phyloP scores from a whole-genome alignment of 75 land plant species.

The Isoetes taiwanensis region DNA sequence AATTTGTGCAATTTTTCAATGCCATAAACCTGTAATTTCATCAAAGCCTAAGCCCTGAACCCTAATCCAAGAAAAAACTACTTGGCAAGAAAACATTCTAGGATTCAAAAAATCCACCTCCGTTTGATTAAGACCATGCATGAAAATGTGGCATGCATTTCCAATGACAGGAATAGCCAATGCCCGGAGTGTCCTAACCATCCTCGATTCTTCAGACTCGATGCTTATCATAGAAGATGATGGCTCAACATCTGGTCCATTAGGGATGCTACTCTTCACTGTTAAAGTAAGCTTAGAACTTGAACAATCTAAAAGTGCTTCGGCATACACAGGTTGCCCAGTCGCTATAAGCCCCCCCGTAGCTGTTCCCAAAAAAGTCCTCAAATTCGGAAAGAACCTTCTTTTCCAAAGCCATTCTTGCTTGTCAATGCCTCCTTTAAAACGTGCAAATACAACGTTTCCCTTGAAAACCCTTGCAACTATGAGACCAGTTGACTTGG shows the following conservation, averaged over 20 bases:
- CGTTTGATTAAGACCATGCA: slow-evolving; percentile 77
- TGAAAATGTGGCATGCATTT: slow-evolving; percentile 82
- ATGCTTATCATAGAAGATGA: too few relatives aligned
- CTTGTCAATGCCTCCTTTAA: slow-evolving; percentile 19
- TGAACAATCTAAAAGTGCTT: slow-evolving; percentile 11
- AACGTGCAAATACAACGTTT: slow-evolving; percentile 23
- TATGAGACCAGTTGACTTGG: slow-evolving; percentile 16
- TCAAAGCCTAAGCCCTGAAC: neutral
- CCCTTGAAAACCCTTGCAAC: slow-evolving; percentile 26
- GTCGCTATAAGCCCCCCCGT: slow-evolving; percentile 7
- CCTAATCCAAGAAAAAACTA: neutral
- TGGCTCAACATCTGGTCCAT: neutral
- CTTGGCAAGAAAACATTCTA: too few relatives aligned
- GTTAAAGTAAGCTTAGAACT: too few relatives aligned
- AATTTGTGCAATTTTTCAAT: slow-evolving; percentile 61
- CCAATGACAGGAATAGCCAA: slow-evolving; percentile 80
- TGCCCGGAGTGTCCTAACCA: slow-evolving; percentile 55
- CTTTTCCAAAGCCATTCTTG: slow-evolving; percentile 21
- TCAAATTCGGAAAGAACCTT: slow-evolving; percentile 6
- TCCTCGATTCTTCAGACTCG: slow-evolving; percentile 51
- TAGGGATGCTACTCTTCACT: neutral
- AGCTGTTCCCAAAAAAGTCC: slow-evolving; percentile 3
- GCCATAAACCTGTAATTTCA: slow-evolving; percentile 57
- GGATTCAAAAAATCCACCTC: slow-evolving; percentile 63
- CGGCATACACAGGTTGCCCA: slow-evolving; percentile 4